Base-by-base conservation (phyloP, 768 basidiomycete species). In the Tephrocybe sp. region DNA sequence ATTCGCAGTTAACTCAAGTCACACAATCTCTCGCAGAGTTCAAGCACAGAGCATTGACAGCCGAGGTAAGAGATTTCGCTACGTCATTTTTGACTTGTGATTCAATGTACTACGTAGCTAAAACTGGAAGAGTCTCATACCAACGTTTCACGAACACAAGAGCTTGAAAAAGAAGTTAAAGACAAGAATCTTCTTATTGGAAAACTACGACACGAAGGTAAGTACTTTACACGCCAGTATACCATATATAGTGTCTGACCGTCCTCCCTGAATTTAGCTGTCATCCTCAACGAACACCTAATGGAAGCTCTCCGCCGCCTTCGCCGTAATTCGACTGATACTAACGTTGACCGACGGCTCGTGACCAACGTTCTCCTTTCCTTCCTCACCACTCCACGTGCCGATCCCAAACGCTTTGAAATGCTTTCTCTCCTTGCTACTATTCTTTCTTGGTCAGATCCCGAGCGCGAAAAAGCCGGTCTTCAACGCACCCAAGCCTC, bases 261-360 rank as follows among this genome's bases (percentile, higher is more conserved):
- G 28, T 14, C 20, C 40, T 38, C 54, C n/a, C 47, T 21, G n/a
- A 28, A 8, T 33, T 11, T 57, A 96, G 96, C 89, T 45, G 93
- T 99, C 12, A 96, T 98, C 53, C 85, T 95, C 65, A 98, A 98
- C 58, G 97, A 98, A 64, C 97, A 99, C 62, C 77, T 99, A 10
- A 97, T 94, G 61, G 96, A 98, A 68, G 97, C 97, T 3, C 81
- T 99, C n/a, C 90, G 96, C 11, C 86, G 97, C 20, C 78, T 99
- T 44, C 85, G 93, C 40, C 87, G 86, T 57, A 90, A 85, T 53
- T 86, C 91, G 0, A 81, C 90, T 6, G 96, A 92, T 57, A 91
- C 84, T 40, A 98, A 92, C 59, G 96, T 99, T 23, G 96, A 99
- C 67, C 75, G 91, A 45, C 86, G 93, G 11, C 83, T 99, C 1